Evolutionary conservation across 345 rosid species (phyloP).

Genomic region (Eucalyptus pauciflora): DNA sequence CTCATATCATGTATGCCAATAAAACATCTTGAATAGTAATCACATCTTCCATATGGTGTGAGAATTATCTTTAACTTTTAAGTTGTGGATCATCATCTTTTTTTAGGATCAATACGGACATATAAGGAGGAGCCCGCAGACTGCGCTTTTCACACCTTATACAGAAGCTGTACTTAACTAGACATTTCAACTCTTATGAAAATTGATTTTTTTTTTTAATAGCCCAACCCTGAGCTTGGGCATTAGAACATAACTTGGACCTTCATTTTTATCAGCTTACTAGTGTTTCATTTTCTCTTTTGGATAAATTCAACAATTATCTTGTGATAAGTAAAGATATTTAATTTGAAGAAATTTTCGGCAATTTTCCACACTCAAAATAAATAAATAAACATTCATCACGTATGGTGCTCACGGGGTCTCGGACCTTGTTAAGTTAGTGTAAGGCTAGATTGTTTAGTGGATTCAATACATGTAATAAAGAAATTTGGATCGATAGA

Average conservation of each 20-base stretch:
- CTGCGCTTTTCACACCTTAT: background rate
- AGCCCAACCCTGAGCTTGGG: background rate
- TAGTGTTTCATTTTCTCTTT: background rate
- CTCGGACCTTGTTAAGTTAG: background rate
- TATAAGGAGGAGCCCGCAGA: background rate
- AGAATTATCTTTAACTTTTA: background rate
- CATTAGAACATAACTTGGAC: background rate
- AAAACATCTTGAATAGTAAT: background rate
- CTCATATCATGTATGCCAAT: background rate
- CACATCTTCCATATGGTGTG: background rate
- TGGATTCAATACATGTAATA: background rate
- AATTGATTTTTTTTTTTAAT: background rate
- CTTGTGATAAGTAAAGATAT: background rate
- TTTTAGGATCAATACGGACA: background rate
- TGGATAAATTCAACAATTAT: background rate
- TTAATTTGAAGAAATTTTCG: background rate
- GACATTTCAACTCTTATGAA: background rate
- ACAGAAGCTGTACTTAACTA: background rate
- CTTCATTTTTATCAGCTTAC: background rate
- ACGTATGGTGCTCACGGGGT: too few species aligned
- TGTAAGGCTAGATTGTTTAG: background rate
- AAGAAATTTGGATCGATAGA: too few species aligned
- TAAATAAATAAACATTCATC: background rate
- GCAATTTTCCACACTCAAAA: background rate
- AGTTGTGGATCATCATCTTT: background rate